Conservation (phyloP, 2,329 filamentous ascomycete species). For the Nemania sp. region DNA sequence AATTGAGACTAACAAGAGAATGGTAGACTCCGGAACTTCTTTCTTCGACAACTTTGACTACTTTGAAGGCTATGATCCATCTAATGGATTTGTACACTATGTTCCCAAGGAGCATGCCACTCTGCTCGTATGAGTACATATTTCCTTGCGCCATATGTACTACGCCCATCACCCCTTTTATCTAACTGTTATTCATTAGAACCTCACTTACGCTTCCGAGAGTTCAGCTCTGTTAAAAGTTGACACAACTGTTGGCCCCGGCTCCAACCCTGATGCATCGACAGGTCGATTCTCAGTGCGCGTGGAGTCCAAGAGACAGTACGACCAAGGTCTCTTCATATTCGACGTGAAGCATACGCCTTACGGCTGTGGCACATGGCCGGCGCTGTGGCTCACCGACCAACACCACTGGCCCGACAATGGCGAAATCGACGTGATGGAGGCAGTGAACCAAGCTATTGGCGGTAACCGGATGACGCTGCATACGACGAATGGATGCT, state of each 20-base stretch:
- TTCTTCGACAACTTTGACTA: slow-evolving; percentile 63
- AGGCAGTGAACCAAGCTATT: slow-evolving; percentile 57
- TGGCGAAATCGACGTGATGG: slow-evolving; percentile 68
- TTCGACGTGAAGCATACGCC: slow-evolving; percentile 68
- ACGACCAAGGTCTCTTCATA: slow-evolving; percentile 66
- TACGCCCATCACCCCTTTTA: background rate
- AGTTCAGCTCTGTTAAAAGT: slow-evolving; percentile 60
- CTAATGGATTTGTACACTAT: slow-evolving; percentile 58
- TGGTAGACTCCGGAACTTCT: slow-evolving; percentile 50
- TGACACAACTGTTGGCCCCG: slow-evolving; percentile 59
- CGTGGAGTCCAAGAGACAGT: slow-evolving; percentile 62
- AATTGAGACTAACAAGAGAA: background rate
- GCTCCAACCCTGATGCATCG: slow-evolving; percentile 52
- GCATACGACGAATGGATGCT: slow-evolving; percentile 57
- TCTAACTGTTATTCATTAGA: slow-evolving; percentile 43
- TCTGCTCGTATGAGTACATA: slow-evolving; percentile 43
- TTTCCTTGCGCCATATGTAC: background rate
- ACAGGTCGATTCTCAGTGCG: slow-evolving; percentile 67
- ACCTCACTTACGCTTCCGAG: slow-evolving; percentile 63
- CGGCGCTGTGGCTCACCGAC: slow-evolving; percentile 68
- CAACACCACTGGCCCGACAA: slow-evolving; percentile 62
- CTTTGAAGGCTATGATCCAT: slow-evolving; percentile 54
- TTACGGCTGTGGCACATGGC: slow-evolving; percentile 66
- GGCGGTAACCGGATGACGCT: slow-evolving; percentile 63
- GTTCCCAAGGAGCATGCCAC: slow-evolving; percentile 48